Evolutionary conservation across 2,329 filamentous ascomycete genomes (phyloP), one percentile per base, ranked within the genome.

Genomic region (Neoascochyta sp.): DNA sequence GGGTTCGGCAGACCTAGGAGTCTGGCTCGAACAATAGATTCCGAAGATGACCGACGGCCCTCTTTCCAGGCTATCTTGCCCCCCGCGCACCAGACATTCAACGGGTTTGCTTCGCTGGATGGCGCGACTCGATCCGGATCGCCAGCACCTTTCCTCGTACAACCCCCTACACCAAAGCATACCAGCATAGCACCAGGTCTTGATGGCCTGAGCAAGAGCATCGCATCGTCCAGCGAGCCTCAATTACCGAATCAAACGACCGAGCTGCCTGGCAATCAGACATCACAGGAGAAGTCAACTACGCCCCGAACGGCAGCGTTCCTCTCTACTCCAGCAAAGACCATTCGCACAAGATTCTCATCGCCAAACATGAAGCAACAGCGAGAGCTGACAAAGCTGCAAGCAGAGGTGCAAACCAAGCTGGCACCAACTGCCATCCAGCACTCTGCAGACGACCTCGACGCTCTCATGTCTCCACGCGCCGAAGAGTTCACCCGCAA

Each of bases 401-500:
- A 66, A 29, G 62, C 54, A 3, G 54, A 63, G 36, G 62, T 66
- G 29, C 56, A 64, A 24, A 54, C 61, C 3, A 50, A 53, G 29
- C 47, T 65, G 16, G 57, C 61, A 4, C 34, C 47, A 5, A 42
- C 52, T 3, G 34, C 42, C 15, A 45, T 47, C 20, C 45, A 52
- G 15, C 56, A 58, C 27, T 36, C 56, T 12, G 43, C 47, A 12
- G 60, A 63, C 56, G 64, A 51, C 62, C 63, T 38, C 8, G 73
- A 78, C 25, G 68, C 78, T 9, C 63, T 85, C 7, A 73, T 86
- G 70, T 87, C 83, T 3, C 84, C 85, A 0, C 75, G 83, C 23
- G 79, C 71, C 1, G 80, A 83, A 49, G 77, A 80, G 10, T 88
- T 88, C 69, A 86, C 81, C 2, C 76, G 73, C 21, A 65, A 64